A percentile compares a stretch with the other conserved stretches of the same genome.
These are phyloP conservation scores for Ceratocystis destructans DNA, from an alignment of 2,329 filamentous ascomycete species.

Conservation along the genomic window DNA sequence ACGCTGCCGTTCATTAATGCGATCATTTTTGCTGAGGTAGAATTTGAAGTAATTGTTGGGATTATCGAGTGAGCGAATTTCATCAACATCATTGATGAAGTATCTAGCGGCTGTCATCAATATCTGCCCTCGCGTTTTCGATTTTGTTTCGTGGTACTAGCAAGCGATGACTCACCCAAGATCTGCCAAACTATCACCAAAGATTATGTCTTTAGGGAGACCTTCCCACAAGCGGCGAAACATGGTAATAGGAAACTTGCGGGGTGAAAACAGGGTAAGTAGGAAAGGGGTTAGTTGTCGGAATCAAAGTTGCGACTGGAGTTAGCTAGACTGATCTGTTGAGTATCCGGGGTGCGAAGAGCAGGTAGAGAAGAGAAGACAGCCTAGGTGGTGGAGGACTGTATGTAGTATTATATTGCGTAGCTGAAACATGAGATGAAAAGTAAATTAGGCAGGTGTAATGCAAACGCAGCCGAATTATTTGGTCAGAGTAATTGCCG, in stretches of 20 bases:
- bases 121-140: too few relatives aligned
- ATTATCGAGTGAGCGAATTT: conserved; percentile 56
- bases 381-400: neutral
- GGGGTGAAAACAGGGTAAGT: neutral
- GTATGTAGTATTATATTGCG: neutral
- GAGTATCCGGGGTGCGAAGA: neutral
- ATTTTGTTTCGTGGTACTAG: too few relatives aligned
- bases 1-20: conserved; percentile 62
- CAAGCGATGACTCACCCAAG: conserved; percentile 48
- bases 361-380: neutral
- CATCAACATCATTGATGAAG: conserved; percentile 61
- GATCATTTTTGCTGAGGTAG: conserved; percentile 57
- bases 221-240: conserved; percentile 56
- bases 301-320: too few relatives aligned
- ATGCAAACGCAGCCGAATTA: neutral
- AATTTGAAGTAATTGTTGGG: conserved; percentile 61
- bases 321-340: too few relatives aligned
- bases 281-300: too few relatives aligned
- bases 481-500: neutral
- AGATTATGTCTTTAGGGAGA: conserved; percentile 57
- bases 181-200: conserved; percentile 48
- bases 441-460: neutral
- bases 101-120: conserved; percentile 39
- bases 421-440: neutral
- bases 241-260: conserved; percentile 37